Base-by-base conservation (phyloP, 306 rosid genomes). In the Arachis hypogaea region DNA sequence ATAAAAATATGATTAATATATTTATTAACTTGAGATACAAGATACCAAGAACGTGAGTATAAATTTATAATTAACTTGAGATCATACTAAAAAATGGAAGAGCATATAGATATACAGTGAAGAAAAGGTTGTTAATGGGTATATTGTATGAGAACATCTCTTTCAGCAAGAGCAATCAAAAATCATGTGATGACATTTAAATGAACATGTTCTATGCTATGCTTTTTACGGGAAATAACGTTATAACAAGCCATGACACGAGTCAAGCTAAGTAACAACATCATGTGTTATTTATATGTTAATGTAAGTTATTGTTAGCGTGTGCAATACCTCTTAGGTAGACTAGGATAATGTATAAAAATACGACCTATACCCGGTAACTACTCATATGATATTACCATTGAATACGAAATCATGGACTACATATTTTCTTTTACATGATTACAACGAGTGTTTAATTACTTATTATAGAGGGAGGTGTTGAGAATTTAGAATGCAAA, bases 161-260 rank as follows among this genome's bases (percentile, higher is more conserved):
- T 54, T 54, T 74, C 47, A 54, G 36, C 57, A 64, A 41, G 11
- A 55, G 30, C 47, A 43, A 66, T 30, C 49, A 65, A 65, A 49
- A 59, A 66, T 72, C 78, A 78, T 68, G 78, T 78, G 82, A 72
- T 5, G 12, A 65, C 69, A 66, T 78, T 72, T 38, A 72, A 66
- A 66, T 29, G 78, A 72, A 72, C 70, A 66, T 59, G 74, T 59
- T 78, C 10, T 72, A 33, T 33, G 67, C 46, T 72, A 64, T 29
- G 36, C 16, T 56, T 71, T 66, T 63, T 71, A 16, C 11, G 72
- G 72, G 72, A 55, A 54, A 71, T 2, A 63, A 18, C 62, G 63
- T 33, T 33, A 33, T 33, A 33, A 33, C 38, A 33, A 33, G 65
- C 56, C 82, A 64, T 33, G 50, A 59, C 69, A 57, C 46, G 50